Percentiles rank a stretch among this genome's conserved stretches.
Conservation (phyloP, 169 alveolate species). For the Plasmodium chabaudi region DNA sequence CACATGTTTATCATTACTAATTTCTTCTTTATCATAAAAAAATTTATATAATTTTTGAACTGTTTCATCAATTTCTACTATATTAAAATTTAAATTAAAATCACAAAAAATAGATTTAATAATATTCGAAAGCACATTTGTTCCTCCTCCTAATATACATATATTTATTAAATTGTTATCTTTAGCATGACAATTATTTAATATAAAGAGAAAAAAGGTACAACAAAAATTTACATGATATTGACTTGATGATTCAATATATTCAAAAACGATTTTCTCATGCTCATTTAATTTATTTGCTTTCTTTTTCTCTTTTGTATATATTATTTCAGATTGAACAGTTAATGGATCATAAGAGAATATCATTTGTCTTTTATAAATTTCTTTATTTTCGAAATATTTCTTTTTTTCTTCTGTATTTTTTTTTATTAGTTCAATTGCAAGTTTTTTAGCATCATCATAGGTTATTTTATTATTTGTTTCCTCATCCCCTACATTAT, state of each 20-base stretch:
- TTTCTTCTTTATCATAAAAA: constrained; percentile 20
- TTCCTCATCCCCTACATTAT: background rate
- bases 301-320: constrained; percentile 15
- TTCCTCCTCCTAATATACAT: constrained; percentile 76
- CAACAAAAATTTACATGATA: constrained; percentile 69
- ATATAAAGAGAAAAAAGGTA: constrained; percentile 41
- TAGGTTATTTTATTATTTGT: background rate
- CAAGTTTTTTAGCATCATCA: background rate
- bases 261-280: constrained; percentile 29
- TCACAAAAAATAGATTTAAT: constrained; percentile 41
- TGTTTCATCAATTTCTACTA: constrained; percentile 70
- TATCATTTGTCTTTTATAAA: constrained; percentile 83
- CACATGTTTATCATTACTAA: constrained; percentile 12
- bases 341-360: constrained; percentile 84
- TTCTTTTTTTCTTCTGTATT: constrained; percentile 24
- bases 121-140: constrained; percentile 69
- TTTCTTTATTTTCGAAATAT: constrained; percentile 51
- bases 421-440: background rate
- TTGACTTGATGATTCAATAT: constrained; percentile 72
- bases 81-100: constrained; percentile 24
- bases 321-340: constrained; percentile 81
- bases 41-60: constrained; percentile 32
- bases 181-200: constrained; percentile 6
- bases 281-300: background rate
- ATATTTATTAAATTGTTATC: constrained; percentile 18